Base-by-base conservation (phyloP, 2,329 filamentous ascomycete genomes). In the Emergomyces africanus region DNA sequence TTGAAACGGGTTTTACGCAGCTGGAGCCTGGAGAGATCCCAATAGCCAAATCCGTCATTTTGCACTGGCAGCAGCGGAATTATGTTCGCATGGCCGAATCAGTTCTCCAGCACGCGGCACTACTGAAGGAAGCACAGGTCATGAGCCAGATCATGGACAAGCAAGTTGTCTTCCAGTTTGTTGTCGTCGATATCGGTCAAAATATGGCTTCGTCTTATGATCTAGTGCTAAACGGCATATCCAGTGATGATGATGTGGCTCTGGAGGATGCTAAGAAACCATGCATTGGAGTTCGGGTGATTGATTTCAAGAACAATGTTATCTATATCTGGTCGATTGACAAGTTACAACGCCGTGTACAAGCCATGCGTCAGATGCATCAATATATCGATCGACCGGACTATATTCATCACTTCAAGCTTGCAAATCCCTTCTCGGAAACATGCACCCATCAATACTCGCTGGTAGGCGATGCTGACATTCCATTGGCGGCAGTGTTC, bases 111-210 rank as follows among this genome's bases (percentile, higher is more conserved):
- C 87, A 95, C 70, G 92, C 92, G 2, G 85, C 89, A 8, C 83
- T 86, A 33, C 74, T 99, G 60, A 99, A 99, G 71, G 94, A 99
- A 73, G 94, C 94, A 1, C 94, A 99, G 69, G 86, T 99, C 61
- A 94, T 99, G 89, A 95, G 91, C 75, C 92, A 96, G 66, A 89
- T 95, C 67, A 88, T 99, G 77, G 89, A 94, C 65, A 94, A 96
- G 71, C 85, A 85, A 64, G 88, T 96, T 9, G 86, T 92, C 23
- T 97, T 99, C 71, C 94, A 99, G 71, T 99, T 97, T 70, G 87
- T 89, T 14, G 85, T 96, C 59, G 84, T 97, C 37, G 92, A 96
- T 67, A 78, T 87, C 63, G 94, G 94, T 1, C 91, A 99, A 68
- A 85, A 85, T 25, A 81, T 95, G 64, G 91, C 88, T 66, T 99